A percentile compares a stretch with the other conserved stretches of the same genome.
These are phyloP conservation scores for Primulina huaijiensis DNA, from an alignment of 257 asterid species.

Conservation along the genomic window DNA sequence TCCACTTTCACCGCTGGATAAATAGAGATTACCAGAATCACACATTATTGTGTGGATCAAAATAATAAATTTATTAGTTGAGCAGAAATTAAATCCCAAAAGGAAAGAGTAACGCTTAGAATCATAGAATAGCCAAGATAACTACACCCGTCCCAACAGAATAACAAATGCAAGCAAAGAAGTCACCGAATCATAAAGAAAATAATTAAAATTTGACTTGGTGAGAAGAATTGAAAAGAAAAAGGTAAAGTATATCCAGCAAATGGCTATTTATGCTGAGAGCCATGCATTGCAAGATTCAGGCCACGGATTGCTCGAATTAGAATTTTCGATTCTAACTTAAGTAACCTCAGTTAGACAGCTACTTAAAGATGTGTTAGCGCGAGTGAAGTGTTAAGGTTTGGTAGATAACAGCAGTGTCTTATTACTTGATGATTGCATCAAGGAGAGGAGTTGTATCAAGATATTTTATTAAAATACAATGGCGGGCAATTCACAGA, in stretches of 20 bases:
- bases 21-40: slow-evolving; percentile 26
- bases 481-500: background rate
- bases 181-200: background rate
- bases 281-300: background rate
- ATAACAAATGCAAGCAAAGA: slow-evolving; percentile 15
- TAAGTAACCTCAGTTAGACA: background rate
- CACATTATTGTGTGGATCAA: slow-evolving; percentile 18
- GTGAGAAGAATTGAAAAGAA: background rate
- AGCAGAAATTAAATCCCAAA: slow-evolving; percentile 5
- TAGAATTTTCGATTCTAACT: background rate
- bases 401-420: too few relatives aligned
- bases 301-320: background rate
- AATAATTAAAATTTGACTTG: background rate
- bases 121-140: background rate
- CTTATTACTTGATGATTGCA: too few relatives aligned
- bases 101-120: background rate
- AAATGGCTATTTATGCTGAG: background rate
- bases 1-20: slow-evolving; percentile 97
- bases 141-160: background rate
- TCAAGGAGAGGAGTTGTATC: background rate
- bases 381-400: too few relatives aligned
- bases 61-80: background rate
- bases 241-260: slow-evolving; percentile 1
- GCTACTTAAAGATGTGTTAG: background rate
- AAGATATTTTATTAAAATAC: background rate